Evolutionary conservation across 805 yeast species (phyloP).

Genomic region (Zygoascus flipseniorum): DNA sequence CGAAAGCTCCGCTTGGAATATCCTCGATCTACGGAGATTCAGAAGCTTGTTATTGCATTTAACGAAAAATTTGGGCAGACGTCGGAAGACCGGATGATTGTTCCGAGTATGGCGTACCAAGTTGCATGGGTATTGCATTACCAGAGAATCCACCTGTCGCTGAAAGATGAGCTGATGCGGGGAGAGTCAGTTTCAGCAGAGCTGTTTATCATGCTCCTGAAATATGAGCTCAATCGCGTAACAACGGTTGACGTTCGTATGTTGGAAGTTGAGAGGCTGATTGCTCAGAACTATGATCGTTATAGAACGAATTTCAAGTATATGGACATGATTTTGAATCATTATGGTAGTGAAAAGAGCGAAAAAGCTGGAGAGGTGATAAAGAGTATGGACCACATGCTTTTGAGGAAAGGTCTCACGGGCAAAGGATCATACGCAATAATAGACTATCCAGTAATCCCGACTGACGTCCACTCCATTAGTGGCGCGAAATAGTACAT

Average conservation of each 20-base stretch:
- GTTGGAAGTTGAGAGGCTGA: neutral
- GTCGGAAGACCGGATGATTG: neutral
- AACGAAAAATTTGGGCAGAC: neutral
- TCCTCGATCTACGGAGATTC: neutral
- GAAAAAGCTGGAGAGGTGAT: neutral
- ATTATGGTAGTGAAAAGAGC: neutral
- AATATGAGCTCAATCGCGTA: neutral
- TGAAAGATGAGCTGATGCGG: neutral
- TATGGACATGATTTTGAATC: neutral
- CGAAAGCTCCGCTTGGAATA: neutral
- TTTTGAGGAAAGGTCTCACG: neutral
- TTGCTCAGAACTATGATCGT: neutral
- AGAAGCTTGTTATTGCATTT: neutral
- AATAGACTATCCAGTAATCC: neutral
- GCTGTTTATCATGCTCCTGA: neutral
- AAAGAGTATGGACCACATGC: neutral
- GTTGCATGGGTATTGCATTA: neutral
- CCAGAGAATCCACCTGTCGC: neutral
- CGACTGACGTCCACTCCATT: neutral
- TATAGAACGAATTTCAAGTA: neutral
- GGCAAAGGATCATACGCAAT: neutral
- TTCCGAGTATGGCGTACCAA: neutral
- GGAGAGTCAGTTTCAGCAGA: neutral
- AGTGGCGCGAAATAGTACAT: too few relatives aligned
- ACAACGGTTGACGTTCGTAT: neutral